Evolutionary conservation across 108 stramenopile species (phyloP).

Genomic region (Fistulifera pelliculosa): DNA sequence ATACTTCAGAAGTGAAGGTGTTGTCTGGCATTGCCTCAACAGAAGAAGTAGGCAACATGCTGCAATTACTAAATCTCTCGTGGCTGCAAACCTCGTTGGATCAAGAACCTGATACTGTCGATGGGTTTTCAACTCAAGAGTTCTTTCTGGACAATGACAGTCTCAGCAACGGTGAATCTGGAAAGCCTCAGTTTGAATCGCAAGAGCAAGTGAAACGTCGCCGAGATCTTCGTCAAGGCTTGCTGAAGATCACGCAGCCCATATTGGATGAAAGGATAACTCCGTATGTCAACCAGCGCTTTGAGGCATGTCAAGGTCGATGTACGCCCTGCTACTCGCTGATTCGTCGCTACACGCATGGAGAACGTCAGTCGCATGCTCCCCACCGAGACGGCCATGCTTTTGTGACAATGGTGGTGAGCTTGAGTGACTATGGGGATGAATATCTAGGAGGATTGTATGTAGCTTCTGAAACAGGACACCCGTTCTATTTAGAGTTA

Average conservation of each 20-base stretch:
- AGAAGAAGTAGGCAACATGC: background rate
- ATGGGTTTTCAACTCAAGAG: slow-evolving; percentile 11
- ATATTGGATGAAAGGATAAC: background rate
- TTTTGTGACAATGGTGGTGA: slow-evolving; percentile 11
- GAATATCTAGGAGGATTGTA: slow-evolving; percentile 11
- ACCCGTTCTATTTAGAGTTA: background rate
- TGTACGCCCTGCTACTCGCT: slow-evolving; percentile 16
- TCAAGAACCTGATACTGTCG: slow-evolving; percentile 11
- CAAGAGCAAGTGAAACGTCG: background rate
- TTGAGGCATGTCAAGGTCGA: background rate
- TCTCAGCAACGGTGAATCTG: background rate
- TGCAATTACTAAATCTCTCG: background rate
- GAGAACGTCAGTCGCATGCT: slow-evolving; percentile 10
- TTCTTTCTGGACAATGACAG: slow-evolving; percentile 12
- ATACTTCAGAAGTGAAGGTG: no score
- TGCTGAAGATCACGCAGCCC: slow-evolving; percentile 2
- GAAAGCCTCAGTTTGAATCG: background rate
- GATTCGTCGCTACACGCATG: slow-evolving; percentile 9
- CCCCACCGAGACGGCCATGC: slow-evolving; percentile 9
- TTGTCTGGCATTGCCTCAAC: no score
- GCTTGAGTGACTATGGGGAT: slow-evolving; percentile 6
- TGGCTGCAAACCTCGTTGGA: background rate
- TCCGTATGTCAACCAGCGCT: slow-evolving; percentile 7
- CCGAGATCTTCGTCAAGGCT: background rate
- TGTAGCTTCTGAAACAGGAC: slow-evolving; percentile 7